A percentile compares a stretch with the other conserved stretches of the same genome.
phyloP scores from a whole-genome alignment of 805 yeast species.

The Millerozyma miso region DNA sequence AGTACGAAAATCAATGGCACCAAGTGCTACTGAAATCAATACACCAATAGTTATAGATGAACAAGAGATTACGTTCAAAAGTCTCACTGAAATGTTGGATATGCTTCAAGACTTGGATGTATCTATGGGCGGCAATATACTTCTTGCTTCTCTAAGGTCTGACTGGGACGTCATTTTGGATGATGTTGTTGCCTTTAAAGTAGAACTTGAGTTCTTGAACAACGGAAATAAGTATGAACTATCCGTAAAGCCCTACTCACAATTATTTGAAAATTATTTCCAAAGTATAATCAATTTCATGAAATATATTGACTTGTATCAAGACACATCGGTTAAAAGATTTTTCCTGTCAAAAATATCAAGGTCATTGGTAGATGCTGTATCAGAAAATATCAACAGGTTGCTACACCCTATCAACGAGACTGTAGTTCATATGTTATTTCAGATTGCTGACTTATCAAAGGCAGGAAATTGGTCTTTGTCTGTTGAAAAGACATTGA shows the following conservation, averaged over 20 bases:
- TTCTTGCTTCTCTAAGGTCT: conserved; percentile 8
- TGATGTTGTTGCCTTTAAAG: conserved; percentile 1
- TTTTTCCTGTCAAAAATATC: conserved; percentile 26
- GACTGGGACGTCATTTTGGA: conserved; percentile 10
- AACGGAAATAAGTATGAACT: not conserved
- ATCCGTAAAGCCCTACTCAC: not conserved
- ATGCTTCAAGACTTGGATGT: conserved; percentile 6
- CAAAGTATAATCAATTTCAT: conserved; percentile 24
- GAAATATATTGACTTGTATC: conserved; percentile 24
- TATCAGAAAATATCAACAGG: conserved; percentile 27
- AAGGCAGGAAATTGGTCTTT: conserved; percentile 11
- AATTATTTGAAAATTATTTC: conserved; percentile 6
- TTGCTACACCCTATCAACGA: conserved; percentile 14
- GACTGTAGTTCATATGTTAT: conserved; percentile 15
- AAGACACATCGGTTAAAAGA: conserved; percentile 18
- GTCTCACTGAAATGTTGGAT: conserved; percentile 7
- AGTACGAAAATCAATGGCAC: not conserved
- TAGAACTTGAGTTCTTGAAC: not conserved
- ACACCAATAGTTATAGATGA: not conserved
- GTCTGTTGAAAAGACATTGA: not conserved
- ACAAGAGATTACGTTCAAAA: not conserved
- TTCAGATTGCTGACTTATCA: conserved; percentile 11
- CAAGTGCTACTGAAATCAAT: not conserved
- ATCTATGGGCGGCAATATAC: conserved; percentile 6
- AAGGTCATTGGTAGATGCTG: conserved; percentile 20